Base-by-base conservation (phyloP, 345 rosid genomes). In the Murraya paniculata region DNA sequence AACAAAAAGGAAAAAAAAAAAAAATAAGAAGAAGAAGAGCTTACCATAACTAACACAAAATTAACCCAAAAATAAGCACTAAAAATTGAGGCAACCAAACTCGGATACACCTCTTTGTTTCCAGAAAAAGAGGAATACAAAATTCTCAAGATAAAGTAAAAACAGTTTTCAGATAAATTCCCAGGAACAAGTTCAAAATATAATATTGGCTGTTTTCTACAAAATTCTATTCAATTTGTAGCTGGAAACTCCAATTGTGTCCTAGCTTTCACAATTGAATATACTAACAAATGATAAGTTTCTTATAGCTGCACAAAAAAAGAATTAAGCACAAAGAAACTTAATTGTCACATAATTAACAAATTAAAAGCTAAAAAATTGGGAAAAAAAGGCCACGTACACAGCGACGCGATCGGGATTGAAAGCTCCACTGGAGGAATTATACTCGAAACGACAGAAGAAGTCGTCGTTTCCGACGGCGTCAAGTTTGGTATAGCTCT, bases 361-460 rank as follows among this genome's bases (percentile, higher is more conserved):
- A 45, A 45, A 45, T 13, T 45, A 45, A 13, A 3, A 45, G 16
- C 13, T 11, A 35, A 25, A 19, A 31, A 76, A 11, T 28, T 45
- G 0, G 1, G 13, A 30, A 48, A 31, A 24, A 61, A 19, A 53
- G 39, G 22, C 2, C 22, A 86, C 94, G 56, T 91, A 96, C 99
- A 96, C 99, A 69, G 99, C 91, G 53, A 96, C 99, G 68, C 94
- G 84, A 80, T 96, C 99, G 74, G 99, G 99, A 82, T 80, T 84
- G 76, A 96, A 96, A 14, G 97, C 92, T 4, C 99, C 99, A 11
- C 93, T 89, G 33, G 91, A 70, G 68, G 97, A 91, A 77, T 92
- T 96, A 31, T 96, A 96, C 90, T 94, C 98, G 71, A 96, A 96
- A 81, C 99, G 98, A 79, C 98, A 94, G 84, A 96, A 96, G 94